Base-by-base conservation (phyloP, 2,329 filamentous ascomycete genomes). In the Trichoderma cornu-damae region DNA sequence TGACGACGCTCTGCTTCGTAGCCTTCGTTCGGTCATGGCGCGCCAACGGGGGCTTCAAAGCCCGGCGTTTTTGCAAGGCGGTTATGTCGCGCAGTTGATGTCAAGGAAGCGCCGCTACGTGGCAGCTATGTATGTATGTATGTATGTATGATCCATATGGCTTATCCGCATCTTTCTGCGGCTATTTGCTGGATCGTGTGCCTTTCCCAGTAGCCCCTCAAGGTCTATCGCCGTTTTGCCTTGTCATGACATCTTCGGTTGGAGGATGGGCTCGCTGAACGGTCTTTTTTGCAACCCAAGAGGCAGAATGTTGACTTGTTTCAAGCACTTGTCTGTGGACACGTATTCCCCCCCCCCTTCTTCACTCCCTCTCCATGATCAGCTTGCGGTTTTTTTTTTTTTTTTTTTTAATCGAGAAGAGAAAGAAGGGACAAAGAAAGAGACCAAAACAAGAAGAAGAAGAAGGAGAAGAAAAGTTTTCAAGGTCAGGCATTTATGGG, bases 1-100 rank as follows among this genome's bases (percentile, higher is more conserved):
- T 37, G 50, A 54, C 50, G 50, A 53, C 50, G 50, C 40, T 26
- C 49, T 20, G 42, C 38, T 43, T 9, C 40, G 6, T 24, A 24
- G 26, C 26, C 7, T 6, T 47, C 18, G 14, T 18, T 9, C 22
- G 12, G 40, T 26, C 20, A 6, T 12, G 42, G 28, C n/a, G 50
- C 50, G 50, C 42, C 18, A 46, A 9, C 42, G 14, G 26, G 24
- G 12, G n/a, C 11, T 37, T n/a, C n/a, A 37, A 37, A 16, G 35
- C 22, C 47, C 38, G 20, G 50, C 40, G 38, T 14, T 22, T 24
- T 22, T 24, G 50, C 11, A 34, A 53, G 30, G 34, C 47, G 40
- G 50, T 42, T 43, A 44, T 54, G 20, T 22, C 24, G n/a, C 22
- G 24, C 22, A 35, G 9, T 20, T 38, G 38, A 53, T 6, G n/a